Percentiles rank a stretch among this genome's conserved stretches.
Evolutionary conservation across 306 rosid species (phyloP).

Genomic region (Carpinus fangiana): DNA sequence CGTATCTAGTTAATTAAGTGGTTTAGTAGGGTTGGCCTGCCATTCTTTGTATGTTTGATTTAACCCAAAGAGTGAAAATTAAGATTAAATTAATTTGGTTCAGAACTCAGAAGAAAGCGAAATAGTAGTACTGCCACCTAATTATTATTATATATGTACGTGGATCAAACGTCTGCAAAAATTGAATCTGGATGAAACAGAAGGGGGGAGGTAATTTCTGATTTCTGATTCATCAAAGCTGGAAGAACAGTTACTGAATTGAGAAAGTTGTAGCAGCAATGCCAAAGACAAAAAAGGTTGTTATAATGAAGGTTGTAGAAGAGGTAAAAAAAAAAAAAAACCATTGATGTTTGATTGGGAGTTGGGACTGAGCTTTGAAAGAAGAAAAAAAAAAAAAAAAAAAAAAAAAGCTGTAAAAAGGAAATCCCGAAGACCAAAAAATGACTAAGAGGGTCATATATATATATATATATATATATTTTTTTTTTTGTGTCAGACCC

Average conservation of each 20-base stretch:
- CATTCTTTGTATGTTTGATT: too few relatives aligned
- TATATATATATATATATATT: too few relatives aligned
- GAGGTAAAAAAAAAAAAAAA: constrained; percentile 7
- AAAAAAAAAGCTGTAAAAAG: constrained; percentile 18
- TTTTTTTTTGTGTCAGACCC: constrained; percentile 31
- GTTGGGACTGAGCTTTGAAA: constrained; percentile 26
- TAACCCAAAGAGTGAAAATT: too few relatives aligned
- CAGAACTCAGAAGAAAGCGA: too few relatives aligned
- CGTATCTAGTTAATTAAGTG: too few relatives aligned
- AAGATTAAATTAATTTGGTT: too few relatives aligned
- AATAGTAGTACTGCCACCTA: too few relatives aligned
- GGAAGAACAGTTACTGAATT: background rate
- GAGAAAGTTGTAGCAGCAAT: too few relatives aligned
- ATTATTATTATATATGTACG: too few relatives aligned
- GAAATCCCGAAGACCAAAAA: constrained; percentile 40
- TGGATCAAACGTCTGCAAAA: too few relatives aligned
- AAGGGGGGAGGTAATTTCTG: background rate
- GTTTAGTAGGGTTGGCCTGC: too few relatives aligned
- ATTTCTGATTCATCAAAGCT: background rate
- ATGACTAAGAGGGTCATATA: constrained; percentile 32
- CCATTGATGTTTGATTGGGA: too few relatives aligned
- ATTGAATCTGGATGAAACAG: background rate
- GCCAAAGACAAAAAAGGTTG: constrained; percentile 9
- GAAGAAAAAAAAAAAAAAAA: constrained; percentile 5
- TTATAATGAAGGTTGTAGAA: constrained; percentile 5